Conservation (phyloP, 768 basidiomycete genomes). For the Collybia mongolica region DNA sequence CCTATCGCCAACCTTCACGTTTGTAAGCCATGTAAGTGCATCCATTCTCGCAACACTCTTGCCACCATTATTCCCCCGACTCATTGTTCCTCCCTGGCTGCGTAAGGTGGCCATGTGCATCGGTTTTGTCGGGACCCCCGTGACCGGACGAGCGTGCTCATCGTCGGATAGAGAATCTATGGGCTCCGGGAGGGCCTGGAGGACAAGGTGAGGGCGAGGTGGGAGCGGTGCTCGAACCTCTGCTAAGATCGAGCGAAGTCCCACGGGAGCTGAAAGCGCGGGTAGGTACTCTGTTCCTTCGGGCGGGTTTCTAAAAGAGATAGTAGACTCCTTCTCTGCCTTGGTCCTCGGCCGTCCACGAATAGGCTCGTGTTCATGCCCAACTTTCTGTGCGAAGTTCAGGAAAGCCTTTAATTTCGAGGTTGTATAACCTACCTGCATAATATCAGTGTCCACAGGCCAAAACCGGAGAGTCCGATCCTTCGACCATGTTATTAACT, state of each 20-base stretch:
- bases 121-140: not conserved
- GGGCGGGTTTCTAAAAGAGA: constrained; percentile 61
- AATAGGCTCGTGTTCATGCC: constrained; percentile 31
- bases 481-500: constrained; percentile 73
- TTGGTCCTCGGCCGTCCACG: constrained; percentile 30
- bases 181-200: not conserved
- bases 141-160: not conserved
- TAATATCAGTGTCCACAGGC: constrained; percentile 73
- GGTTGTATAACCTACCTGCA: constrained; percentile 48
- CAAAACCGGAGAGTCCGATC: constrained; percentile 90
- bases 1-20: constrained; percentile 60
- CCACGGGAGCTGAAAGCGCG: constrained; percentile 65
- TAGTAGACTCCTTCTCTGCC: constrained; percentile 17
- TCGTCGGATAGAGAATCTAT: not conserved
- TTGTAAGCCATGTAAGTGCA: constrained; percentile 69
- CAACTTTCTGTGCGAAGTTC: constrained; percentile 43
- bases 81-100: constrained; percentile 44
- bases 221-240: constrained; percentile 56
- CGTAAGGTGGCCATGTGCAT: constrained; percentile 8
- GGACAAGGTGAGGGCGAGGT: constrained; percentile 4
- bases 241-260: constrained; percentile 64
- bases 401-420: constrained; percentile 2
- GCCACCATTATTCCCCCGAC: constrained; percentile 46
- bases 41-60: constrained; percentile 57
- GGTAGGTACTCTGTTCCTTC: constrained; percentile 34